A percentile compares a stretch with the other conserved stretches of the same genome.
phyloP scores from a whole-genome alignment of 371 early-diverging fungal species.

The Mortierella sp. region DNA sequence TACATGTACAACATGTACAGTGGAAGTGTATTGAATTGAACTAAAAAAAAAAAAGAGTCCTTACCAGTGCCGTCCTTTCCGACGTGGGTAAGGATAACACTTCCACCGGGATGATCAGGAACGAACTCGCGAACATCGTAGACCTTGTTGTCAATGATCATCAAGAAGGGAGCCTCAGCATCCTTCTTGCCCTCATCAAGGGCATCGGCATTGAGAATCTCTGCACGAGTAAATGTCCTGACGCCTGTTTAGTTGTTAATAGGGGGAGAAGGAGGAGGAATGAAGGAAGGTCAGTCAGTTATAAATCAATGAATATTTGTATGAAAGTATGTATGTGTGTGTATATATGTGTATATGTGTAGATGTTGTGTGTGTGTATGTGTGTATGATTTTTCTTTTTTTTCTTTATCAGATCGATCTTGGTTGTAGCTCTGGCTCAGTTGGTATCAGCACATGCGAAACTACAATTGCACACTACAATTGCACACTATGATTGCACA shows the following conservation, averaged over 20 bases:
- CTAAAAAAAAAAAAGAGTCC: slow-evolving; percentile 9
- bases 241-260: slow-evolving; percentile 13
- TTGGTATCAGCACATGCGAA: no score
- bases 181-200: slow-evolving; percentile 57
- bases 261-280: slow-evolving; percentile 5
- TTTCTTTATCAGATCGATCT: slow-evolving; percentile 1
- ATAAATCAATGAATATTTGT: no score
- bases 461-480: no score
- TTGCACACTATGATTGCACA: no score
- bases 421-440: no score
- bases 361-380: background rate
- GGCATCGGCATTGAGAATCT: slow-evolving; percentile 53
- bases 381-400: no score
- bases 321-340: no score
- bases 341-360: no score
- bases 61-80: slow-evolving; percentile 89
- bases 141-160: slow-evolving; percentile 85
- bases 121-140: slow-evolving; percentile 90
- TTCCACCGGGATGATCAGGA: slow-evolving; percentile 90
- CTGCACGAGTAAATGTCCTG: slow-evolving; percentile 51
- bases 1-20: no score
- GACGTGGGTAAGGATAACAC: slow-evolving; percentile 78
- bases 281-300: background rate
- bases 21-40: background rate
- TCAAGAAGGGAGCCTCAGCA: slow-evolving; percentile 62